Percentiles rank a stretch among this genome's conserved stretches.
These are phyloP conservation scores for Cercospora sp. DNA, from an alignment of 2,329 filamentous ascomycete species.

Conservation along the genomic window DNA sequence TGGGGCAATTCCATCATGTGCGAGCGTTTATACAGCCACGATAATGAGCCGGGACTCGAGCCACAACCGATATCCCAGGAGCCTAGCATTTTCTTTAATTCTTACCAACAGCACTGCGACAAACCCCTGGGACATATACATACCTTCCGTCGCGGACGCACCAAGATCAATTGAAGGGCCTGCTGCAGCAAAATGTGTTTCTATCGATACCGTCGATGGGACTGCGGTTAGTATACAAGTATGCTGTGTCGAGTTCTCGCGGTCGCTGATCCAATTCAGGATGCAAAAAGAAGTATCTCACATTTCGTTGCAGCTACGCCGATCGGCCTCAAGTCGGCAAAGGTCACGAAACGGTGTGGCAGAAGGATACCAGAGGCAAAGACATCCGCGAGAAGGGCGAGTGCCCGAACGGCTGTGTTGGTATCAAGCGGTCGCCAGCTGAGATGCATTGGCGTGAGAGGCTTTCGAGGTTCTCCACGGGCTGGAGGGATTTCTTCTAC, in stretches of 20 bases:
- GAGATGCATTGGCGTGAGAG: constrained; percentile 6
- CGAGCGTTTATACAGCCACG: not conserved
- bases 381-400: not conserved
- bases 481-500: constrained; percentile 12
- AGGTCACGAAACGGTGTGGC: constrained; percentile 8
- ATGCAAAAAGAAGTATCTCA: constrained; percentile 14
- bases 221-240: not conserved
- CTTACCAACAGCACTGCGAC: not conserved
- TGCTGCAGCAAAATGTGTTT: constrained; percentile 2
- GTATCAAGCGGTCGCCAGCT: not conserved
- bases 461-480: not conserved
- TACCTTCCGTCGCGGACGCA: not conserved
- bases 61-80: not conserved
- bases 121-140: not conserved
- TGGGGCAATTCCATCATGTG: not conserved
- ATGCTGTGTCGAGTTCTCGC: not conserved
- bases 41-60: not conserved
- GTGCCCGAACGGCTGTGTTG: constrained; percentile 3
- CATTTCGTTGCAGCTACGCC: constrained; percentile 15
- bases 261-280: constrained; percentile 1
- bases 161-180: not conserved
- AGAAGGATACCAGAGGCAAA: constrained; percentile 10
- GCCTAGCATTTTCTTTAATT: not conserved
- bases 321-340: not conserved
- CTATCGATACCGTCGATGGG: constrained; percentile 13